These are phyloP conservation scores for Penicillium argentinense DNA, from an alignment of 495 filamentous ascomycete species.

Conservation along the genomic window DNA sequence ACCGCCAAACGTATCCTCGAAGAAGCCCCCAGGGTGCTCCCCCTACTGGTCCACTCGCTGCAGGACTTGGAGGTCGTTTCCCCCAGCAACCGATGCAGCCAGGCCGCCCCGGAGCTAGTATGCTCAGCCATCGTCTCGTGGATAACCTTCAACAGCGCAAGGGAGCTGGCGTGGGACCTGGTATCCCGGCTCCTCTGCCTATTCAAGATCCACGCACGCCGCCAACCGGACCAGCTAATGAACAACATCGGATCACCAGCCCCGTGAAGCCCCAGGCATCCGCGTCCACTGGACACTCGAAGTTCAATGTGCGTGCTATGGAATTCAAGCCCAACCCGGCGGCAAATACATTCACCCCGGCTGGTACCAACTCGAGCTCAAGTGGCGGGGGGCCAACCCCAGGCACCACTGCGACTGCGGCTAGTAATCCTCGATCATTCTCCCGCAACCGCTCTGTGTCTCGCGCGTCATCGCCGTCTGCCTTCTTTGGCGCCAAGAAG, in stretches of 20 bases:
- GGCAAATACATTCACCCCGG: constrained; percentile 76
- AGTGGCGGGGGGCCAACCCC: too few species aligned
- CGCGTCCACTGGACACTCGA: constrained; percentile 53
- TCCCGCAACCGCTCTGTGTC: constrained; percentile 50
- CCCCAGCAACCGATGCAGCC: constrained; percentile 44
- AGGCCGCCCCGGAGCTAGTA: constrained; percentile 43
- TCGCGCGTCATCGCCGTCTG: constrained; percentile 47
- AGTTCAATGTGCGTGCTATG: constrained; percentile 78
- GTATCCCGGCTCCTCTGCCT: constrained; percentile 57
- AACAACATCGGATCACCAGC: constrained; percentile 42
- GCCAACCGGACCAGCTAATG: constrained; percentile 48
- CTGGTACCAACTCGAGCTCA: too few species aligned
- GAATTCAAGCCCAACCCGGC: constrained; percentile 84
- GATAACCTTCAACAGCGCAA: constrained; percentile 59
- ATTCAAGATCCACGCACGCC: constrained; percentile 52
- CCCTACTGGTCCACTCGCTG: constrained; percentile 46
- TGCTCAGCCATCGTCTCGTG: constrained; percentile 54
- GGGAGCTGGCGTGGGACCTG: constrained; percentile 39
- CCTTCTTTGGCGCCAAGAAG: constrained; percentile 62
- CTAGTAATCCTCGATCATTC: constrained; percentile 62
- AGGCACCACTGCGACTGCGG: constrained; percentile 47
- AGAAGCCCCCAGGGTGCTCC: constrained; percentile 44
- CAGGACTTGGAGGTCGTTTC: constrained; percentile 30
- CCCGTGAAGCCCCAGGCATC: constrained; percentile 50
- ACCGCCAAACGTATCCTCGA: constrained; percentile 45